phyloP scores from a whole-genome alignment of 305 asterid genomes.

The Fraxinus paxiana region DNA sequence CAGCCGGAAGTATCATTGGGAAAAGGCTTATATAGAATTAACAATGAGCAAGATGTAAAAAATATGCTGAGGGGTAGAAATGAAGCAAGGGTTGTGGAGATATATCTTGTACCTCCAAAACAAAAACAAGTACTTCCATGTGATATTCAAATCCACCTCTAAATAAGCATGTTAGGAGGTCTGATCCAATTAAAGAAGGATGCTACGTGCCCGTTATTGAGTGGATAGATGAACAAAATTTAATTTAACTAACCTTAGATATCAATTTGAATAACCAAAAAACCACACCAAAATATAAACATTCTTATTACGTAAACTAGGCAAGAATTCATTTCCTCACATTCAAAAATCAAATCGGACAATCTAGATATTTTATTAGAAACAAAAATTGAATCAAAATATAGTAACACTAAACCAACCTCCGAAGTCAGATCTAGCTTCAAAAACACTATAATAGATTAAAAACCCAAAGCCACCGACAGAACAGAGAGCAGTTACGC shows the following conservation, averaged over 20 bases:
- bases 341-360: slow-evolving; percentile 20
- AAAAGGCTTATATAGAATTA: too few species aligned
- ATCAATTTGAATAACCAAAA: neutral
- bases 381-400: slow-evolving; percentile 10
- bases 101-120: too few species aligned
- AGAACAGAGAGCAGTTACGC: slow-evolving; percentile 10
- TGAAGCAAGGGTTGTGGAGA: too few species aligned
- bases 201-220: too few species aligned
- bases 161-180: too few species aligned
- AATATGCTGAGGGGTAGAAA: too few species aligned
- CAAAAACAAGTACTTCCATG: too few species aligned
- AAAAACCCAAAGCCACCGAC: slow-evolving; percentile 32
- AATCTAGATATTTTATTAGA: neutral
- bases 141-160: too few species aligned
- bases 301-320: neutral
- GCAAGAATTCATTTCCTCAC: slow-evolving; percentile 8
- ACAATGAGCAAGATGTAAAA: too few species aligned
- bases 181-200: too few species aligned
- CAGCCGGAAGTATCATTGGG: too few species aligned
- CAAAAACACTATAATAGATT: slow-evolving; percentile 6
- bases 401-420: slow-evolving; percentile 19
- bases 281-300: neutral
- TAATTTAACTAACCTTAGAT: neutral
- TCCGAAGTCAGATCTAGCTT: slow-evolving; percentile 54
- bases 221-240: too few species aligned